A percentile compares a stretch with the other conserved stretches of the same genome.
phyloP scores from a whole-genome alignment of 352 stramenopile species.

The Pythium brassicae region DNA sequence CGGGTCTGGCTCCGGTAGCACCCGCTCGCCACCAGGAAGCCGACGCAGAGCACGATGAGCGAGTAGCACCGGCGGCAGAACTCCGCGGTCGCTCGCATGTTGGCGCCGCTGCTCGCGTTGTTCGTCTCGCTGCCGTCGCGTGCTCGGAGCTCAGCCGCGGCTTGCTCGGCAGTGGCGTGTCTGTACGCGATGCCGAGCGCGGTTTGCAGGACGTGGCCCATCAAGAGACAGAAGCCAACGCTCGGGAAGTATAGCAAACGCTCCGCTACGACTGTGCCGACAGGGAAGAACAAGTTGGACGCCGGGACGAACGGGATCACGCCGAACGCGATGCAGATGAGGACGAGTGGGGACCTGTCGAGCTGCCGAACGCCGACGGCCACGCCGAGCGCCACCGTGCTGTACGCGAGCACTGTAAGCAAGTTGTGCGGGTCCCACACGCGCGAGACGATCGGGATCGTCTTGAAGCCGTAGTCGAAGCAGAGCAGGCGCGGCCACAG shows the following conservation, averaged over 20 bases:
- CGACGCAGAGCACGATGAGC: slow-evolving; percentile 13
- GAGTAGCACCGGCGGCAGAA: slow-evolving; percentile 8
- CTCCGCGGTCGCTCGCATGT: neutral
- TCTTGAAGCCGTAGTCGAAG: slow-evolving; percentile 92
- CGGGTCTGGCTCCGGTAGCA: slow-evolving; percentile 38
- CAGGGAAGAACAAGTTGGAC: slow-evolving; percentile 89
- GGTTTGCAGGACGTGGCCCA: slow-evolving; percentile 33
- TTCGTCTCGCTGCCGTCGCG: neutral
- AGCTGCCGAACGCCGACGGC: slow-evolving; percentile 16
- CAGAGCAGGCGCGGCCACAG: slow-evolving; percentile 81
- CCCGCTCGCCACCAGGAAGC: slow-evolving; percentile 24
- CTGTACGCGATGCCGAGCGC: slow-evolving; percentile 22
- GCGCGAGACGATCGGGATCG: slow-evolving; percentile 60
- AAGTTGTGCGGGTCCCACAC: slow-evolving; percentile 58
- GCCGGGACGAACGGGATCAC: slow-evolving; percentile 87
- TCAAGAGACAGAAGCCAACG: slow-evolving; percentile 74
- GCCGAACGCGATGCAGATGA: slow-evolving; percentile 66
- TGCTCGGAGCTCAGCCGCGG: neutral
- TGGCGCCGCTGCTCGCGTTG: neutral
- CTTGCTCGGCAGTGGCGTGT: slow-evolving; percentile 1
- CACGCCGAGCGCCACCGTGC: slow-evolving; percentile 27
- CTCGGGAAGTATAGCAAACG: slow-evolving; percentile 89
- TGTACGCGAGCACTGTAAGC: slow-evolving; percentile 60
- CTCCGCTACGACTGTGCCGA: slow-evolving; percentile 90
- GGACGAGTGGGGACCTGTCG: slow-evolving; percentile 24